These are phyloP conservation scores for Tetratostichococcus sp. DNA, from an alignment of 139 green algal genomes.

Conservation along the genomic window DNA sequence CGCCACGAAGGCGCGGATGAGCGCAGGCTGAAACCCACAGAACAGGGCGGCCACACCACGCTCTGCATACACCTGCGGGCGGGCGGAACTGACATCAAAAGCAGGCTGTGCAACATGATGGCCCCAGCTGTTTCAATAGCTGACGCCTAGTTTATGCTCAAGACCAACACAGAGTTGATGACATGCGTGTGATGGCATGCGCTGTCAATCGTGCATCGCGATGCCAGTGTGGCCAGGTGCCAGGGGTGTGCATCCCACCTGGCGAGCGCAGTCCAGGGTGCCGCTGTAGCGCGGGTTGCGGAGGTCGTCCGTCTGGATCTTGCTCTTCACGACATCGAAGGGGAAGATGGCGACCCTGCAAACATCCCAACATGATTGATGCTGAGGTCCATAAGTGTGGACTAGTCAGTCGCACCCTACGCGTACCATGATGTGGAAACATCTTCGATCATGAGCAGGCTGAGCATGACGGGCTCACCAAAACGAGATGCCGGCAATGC, in stretches of 20 bases:
- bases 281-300: conserved; percentile 43
- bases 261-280: conserved; percentile 44
- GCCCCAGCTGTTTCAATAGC: neutral
- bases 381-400: too few species aligned
- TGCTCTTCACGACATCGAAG: conserved; percentile 64
- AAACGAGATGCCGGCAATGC: conserved; percentile 60
- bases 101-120: neutral
- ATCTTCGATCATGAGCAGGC: too few species aligned
- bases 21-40: neutral
- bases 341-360: conserved; percentile 47
- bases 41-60: neutral
- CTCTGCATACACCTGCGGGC: neutral
- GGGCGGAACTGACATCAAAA: too few species aligned
- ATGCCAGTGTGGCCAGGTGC: too few species aligned
- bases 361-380: too few species aligned
- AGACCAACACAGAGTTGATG: too few species aligned
- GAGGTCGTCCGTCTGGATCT: conserved; percentile 51
- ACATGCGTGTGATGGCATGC: too few species aligned
- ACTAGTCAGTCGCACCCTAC: neutral
- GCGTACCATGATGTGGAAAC: neutral
- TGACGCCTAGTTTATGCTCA: too few species aligned
- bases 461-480: conserved; percentile 34
- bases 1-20: neutral
- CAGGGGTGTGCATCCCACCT: conserved; percentile 40
- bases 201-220: too few species aligned